Evolutionary conservation across 208 protist genomes (phyloP), one percentile per base, ranked within the genome.

Genomic region (Trypanosoma congolense): DNA sequence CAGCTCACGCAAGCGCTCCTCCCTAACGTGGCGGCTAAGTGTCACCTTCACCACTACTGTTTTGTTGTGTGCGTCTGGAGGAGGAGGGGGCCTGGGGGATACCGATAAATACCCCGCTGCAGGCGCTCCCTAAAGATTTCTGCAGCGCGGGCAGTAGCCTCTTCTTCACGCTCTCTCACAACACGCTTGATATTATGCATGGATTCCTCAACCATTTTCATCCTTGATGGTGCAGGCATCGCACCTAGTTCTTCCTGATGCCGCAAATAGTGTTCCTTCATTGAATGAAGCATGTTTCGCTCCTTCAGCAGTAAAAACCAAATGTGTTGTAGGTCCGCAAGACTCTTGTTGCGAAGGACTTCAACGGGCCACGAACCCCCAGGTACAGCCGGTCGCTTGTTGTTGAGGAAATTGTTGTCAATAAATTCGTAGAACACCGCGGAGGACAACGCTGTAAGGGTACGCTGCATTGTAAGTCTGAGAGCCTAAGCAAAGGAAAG

Each of bases 231-330:
- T 14, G 87, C 84, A 14, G 90, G 90, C 75, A 96, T 85, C 43
- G 86, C 85, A 4, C 90, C 90, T 19, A 96, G 83, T 41, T 90
- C 84, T 55, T 96, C 90, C 49, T 92, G 82, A 51, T 96, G 90
- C 52, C 72, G 72, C 30, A 92, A 69, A 62, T 96, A 94, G 69
- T 94, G 87, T 58, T 82, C 74, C 56, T 87, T 87, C 40, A 70
- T 77, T 14, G 81, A 87, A 47, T 58, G 54, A 33, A 97, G 72
- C 82, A 94, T 95, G 69, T 96, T 96, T 62, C 85, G 80, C 70
- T 97, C 93, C 69, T 93, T 96, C 36, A 95, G 25, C 19, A 96
- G 64, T 2, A 78, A 38, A 44, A 95, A 85, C 91, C 93, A 97
- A 33, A 97, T 82, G 61, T 92, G 83, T 58, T 96, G 93, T 14